A percentile compares a stretch with the other conserved stretches of the same genome.
These are phyloP conservation scores for Penicillium manginii DNA, from an alignment of 495 filamentous ascomycete genomes.

Conservation along the genomic window DNA sequence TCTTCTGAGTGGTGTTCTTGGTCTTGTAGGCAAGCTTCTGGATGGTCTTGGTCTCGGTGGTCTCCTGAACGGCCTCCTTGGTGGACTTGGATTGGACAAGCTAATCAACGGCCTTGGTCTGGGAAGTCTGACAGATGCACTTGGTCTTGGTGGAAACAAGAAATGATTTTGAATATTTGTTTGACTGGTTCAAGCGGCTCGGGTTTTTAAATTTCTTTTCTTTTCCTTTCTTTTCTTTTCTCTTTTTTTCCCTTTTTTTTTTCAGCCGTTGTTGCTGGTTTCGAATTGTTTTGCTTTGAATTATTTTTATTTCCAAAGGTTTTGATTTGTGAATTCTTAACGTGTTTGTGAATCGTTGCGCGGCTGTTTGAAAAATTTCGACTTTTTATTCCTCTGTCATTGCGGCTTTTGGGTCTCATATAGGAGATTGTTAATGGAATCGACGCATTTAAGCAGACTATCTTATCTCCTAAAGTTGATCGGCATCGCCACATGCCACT, in stretches of 20 bases:
- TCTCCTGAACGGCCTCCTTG: constrained; percentile 76
- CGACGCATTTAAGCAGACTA: not conserved
- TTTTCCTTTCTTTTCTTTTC: not conserved
- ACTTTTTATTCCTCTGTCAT: not conserved
- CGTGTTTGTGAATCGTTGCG: not conserved
- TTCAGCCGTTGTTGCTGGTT: not conserved
- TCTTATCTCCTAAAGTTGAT: not conserved
- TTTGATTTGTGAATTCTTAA: not conserved
- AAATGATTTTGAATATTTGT: not conserved
- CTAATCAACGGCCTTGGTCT: constrained; percentile 76
- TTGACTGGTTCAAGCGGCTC: not conserved
- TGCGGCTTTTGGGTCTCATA: constrained; percentile 1
- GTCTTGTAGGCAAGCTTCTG: constrained; percentile 77
- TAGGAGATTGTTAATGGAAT: constrained; percentile 1
- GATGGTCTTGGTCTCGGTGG: constrained; percentile 85
- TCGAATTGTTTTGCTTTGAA: too few species aligned
- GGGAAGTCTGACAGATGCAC: constrained; percentile 57
- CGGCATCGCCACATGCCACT: not conserved
- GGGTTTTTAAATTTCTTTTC: not conserved
- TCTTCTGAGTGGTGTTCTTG: constrained; percentile 79
- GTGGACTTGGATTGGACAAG: constrained; percentile 78
- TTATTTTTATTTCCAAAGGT: not conserved
- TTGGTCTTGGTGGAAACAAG: constrained; percentile 51
- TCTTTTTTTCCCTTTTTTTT: not conserved
- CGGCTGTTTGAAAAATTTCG: constrained; percentile 1